Conservation (phyloP, 139 green algal species). For the Chlamydomonas asymmetrica region DNA sequence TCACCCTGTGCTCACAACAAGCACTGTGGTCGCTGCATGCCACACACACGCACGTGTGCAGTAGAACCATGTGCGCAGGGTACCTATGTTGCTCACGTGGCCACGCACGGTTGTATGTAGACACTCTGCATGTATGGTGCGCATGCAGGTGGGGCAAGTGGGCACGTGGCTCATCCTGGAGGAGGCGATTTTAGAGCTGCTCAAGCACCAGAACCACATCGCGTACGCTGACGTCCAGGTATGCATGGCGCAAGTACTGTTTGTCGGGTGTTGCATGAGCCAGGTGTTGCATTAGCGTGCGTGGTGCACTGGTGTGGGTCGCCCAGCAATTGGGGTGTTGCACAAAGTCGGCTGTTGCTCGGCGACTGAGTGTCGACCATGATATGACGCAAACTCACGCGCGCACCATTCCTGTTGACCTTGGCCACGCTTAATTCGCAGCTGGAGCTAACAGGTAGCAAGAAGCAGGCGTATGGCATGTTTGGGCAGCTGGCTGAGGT, state of each 20-base stretch:
- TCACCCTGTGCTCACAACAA: neutral
- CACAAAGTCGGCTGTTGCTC: too few species aligned
- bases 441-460: constrained; percentile 15
- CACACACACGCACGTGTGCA: too few species aligned
- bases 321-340: too few species aligned
- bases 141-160: constrained; percentile 21
- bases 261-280: too few species aligned
- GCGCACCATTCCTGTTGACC: too few species aligned
- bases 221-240: constrained; percentile 21
- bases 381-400: too few species aligned
- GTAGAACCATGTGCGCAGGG: neutral
- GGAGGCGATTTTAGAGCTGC: constrained; percentile 34
- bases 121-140: neutral
- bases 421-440: neutral
- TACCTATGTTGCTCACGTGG: neutral
- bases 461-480: constrained; percentile 28
- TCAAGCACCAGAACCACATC: constrained; percentile 33
- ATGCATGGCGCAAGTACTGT: too few species aligned
- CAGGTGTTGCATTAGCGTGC: too few species aligned
- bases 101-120: neutral
- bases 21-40: neutral
- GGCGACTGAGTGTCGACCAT: too few species aligned
- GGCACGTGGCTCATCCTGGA: constrained; percentile 41
- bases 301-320: too few species aligned
- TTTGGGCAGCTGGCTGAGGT: constrained; percentile 18